Percentiles rank a stretch among this genome's conserved stretches.
These are phyloP conservation scores for Salix suchowensis DNA, from an alignment of 345 rosid species.

Conservation along the genomic window DNA sequence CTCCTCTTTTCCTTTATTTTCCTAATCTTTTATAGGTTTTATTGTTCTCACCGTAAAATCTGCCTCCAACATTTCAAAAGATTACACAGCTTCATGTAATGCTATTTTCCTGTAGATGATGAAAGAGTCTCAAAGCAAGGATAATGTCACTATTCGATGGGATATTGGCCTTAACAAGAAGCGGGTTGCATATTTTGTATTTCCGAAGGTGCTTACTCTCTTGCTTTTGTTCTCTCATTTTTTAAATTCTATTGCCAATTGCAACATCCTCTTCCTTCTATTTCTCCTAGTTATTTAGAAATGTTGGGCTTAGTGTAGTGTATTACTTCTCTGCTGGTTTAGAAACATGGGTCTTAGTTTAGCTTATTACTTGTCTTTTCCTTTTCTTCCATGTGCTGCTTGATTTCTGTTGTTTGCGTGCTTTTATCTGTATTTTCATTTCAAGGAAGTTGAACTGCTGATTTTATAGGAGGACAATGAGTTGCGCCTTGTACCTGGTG, in stretches of 20 bases:
- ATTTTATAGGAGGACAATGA: slow-evolving; percentile 88
- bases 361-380: not conserved
- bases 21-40: not conserved
- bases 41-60: not conserved
- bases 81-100: slow-evolving; percentile 11
- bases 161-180: slow-evolving; percentile 98
- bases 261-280: not conserved
- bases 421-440: slow-evolving; percentile 7
- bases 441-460: slow-evolving; percentile 19
- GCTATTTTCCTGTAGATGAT: slow-evolving; percentile 61
- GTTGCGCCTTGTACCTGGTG: slow-evolving; percentile 92
- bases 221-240: not conserved
- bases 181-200: slow-evolving; percentile 87
- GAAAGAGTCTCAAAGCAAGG: slow-evolving; percentile 99
- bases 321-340: not conserved
- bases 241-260: not conserved
- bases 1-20: not conserved
- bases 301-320: not conserved
- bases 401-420: not conserved
- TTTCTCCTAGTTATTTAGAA: not conserved
- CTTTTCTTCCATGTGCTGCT: not conserved
- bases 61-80: not conserved
- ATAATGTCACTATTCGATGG: slow-evolving; percentile 91
- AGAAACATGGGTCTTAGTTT: not conserved
- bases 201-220: slow-evolving; percentile 68